These are phyloP conservation scores for Trichoderma endophyticum DNA, from an alignment of 2,329 filamentous ascomycete species.

Conservation along the genomic window DNA sequence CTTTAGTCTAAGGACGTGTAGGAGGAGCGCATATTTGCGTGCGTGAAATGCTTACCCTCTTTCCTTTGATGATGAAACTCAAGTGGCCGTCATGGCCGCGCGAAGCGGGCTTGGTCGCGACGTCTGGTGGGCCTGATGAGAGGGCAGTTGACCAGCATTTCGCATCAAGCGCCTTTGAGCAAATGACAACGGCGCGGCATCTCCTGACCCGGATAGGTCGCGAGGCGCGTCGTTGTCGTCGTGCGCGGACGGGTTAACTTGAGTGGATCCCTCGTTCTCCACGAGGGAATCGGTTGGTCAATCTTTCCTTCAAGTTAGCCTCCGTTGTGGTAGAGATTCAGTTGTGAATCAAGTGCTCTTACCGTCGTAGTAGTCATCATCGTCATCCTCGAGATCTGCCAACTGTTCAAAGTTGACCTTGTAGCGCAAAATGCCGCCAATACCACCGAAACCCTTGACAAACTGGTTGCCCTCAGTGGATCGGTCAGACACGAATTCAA, in stretches of 20 bases:
- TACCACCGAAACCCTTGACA: slow-evolving; percentile 98
- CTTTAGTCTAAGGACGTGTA: neutral
- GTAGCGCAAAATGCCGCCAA: slow-evolving; percentile 95
- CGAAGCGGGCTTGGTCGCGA: slow-evolving; percentile 65
- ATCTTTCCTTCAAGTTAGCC: slow-evolving; percentile 50
- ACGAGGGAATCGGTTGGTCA: slow-evolving; percentile 89
- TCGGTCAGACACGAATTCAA: slow-evolving; percentile 96
- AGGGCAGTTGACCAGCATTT: slow-evolving; percentile 44
- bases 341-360: slow-evolving; percentile 21
- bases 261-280: slow-evolving; percentile 77
- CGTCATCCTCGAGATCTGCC: slow-evolving; percentile 77
- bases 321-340: neutral
- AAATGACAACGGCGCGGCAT: slow-evolving; percentile 44
- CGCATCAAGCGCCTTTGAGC: slow-evolving; percentile 48
- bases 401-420: slow-evolving; percentile 99
- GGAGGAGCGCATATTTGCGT: neutral
- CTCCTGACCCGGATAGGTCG: slow-evolving; percentile 41
- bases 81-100: slow-evolving; percentile 63
- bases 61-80: slow-evolving; percentile 39
- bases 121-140: slow-evolving; percentile 47
- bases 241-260: slow-evolving; percentile 50
- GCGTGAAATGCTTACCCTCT: slow-evolving; percentile 27
- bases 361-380: slow-evolving; percentile 89
- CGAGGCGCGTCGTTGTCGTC: slow-evolving; percentile 41
- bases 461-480: slow-evolving; percentile 99